These are phyloP conservation scores for Aspergillus nanangensis DNA, from an alignment of 495 filamentous ascomycete genomes.

Conservation along the genomic window DNA sequence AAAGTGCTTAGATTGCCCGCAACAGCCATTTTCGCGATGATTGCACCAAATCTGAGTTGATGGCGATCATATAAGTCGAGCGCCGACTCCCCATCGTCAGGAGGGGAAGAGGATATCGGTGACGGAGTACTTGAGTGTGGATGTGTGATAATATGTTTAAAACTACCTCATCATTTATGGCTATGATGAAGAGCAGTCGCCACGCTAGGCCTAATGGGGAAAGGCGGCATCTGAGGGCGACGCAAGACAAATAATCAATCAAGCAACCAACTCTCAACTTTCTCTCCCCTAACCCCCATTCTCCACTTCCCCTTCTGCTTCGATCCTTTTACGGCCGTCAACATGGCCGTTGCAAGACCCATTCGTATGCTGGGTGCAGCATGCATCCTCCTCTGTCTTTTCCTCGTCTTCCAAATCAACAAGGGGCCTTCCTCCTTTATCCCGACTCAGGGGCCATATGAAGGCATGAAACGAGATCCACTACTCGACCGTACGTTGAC, in stretches of 20 bases:
- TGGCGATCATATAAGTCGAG: not conserved
- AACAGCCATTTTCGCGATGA: constrained; percentile 41
- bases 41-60: not conserved
- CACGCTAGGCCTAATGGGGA: constrained; percentile 27
- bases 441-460: constrained; percentile 20
- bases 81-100: constrained; percentile 5
- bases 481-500: constrained; percentile 69
- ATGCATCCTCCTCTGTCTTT: constrained; percentile 65
- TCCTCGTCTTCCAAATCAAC: constrained; percentile 69
- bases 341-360: constrained; percentile 78
- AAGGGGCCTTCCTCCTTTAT: constrained; percentile 34
- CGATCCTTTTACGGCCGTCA: constrained; percentile 17
- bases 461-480: constrained; percentile 66
- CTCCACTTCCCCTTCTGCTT: constrained; percentile 16
- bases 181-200: constrained; percentile 14
- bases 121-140: too few species aligned
- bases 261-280: not conserved
- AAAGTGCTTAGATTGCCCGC: constrained; percentile 31
- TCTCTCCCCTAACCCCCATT: too few species aligned
- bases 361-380: constrained; percentile 73
- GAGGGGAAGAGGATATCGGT: not conserved
- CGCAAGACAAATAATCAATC: not conserved
- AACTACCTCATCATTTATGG: too few species aligned
- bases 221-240: constrained; percentile 18
- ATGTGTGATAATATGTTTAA: too few species aligned